Percentiles rank a stretch among this genome's conserved stretches.
Conservation (phyloP, 805 yeast species). For the Lipomyces chichibuensis region DNA sequence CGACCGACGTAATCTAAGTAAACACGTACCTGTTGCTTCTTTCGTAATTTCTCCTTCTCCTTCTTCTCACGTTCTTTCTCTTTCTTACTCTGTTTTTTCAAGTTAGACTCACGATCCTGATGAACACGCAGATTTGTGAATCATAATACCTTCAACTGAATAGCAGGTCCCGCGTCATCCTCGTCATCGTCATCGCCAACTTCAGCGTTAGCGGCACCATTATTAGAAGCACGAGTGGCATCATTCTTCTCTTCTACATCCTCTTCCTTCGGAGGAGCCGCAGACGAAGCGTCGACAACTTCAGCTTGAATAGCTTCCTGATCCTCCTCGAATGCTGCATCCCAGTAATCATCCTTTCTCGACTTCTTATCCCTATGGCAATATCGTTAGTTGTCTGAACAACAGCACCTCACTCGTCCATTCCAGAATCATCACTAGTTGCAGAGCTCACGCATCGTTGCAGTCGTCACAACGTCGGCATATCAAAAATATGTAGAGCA, state of each 20-base stretch:
- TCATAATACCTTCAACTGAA: conserved; percentile 46
- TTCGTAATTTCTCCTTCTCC: conserved; percentile 68
- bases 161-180: conserved; percentile 66
- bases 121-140: conserved; percentile 30
- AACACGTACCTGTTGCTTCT: conserved; percentile 69
- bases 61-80: conserved; percentile 93
- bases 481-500: not conserved
- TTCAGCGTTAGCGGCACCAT: not conserved
- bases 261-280: conserved; percentile 15
- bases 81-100: conserved; percentile 73
- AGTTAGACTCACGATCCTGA: not conserved
- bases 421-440: not conserved
- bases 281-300: conserved; percentile 33
- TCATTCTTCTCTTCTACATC: not conserved
- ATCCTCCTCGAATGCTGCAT: conserved; percentile 37
- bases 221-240: not conserved
- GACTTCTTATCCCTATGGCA: conserved; percentile 35
- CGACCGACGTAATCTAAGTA: not conserved
- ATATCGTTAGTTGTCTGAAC: not conserved
- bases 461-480: not conserved
- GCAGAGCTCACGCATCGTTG: not conserved
- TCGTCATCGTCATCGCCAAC: conserved; percentile 49
- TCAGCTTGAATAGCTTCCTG: conserved; percentile 24
- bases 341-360: conserved; percentile 40
- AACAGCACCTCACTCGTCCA: not conserved